A percentile compares a stretch with the other conserved stretches of the same genome.
These are phyloP conservation scores for Sporothrix inflata DNA, from an alignment of 2,329 filamentous ascomycete species.

Conservation along the genomic window DNA sequence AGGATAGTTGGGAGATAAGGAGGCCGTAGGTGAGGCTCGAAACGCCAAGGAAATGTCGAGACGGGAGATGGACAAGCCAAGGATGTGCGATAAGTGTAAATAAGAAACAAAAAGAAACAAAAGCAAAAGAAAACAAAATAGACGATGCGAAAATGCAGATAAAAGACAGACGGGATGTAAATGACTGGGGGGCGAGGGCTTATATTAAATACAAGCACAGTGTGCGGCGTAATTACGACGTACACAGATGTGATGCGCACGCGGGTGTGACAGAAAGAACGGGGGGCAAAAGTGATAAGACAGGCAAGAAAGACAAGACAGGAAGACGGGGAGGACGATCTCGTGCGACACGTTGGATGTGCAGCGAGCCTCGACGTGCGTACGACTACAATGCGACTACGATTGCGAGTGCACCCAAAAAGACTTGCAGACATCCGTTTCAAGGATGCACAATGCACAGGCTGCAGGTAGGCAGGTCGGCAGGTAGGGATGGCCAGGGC, in stretches of 20 bases:
- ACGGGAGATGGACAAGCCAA: constrained; percentile 5
- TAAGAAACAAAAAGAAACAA: not conserved
- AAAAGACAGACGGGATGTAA: not conserved
- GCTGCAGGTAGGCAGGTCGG: not conserved
- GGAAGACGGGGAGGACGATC: not conserved
- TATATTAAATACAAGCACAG: not conserved
- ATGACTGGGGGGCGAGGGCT: not conserved
- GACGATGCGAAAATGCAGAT: not conserved
- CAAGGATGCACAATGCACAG: too few relatives aligned
- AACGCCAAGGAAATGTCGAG: not conserved
- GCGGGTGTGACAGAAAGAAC: not conserved
- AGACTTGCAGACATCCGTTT: not conserved
- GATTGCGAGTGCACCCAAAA: not conserved
- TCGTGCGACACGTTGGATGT: not conserved
- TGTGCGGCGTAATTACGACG: too few relatives aligned
- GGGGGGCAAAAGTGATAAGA: not conserved
- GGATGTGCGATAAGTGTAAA: not conserved
- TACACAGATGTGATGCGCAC: not conserved
- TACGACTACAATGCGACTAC: not conserved
- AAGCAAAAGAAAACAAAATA: not conserved
- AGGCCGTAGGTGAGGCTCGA: not conserved
- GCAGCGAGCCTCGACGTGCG: not conserved
- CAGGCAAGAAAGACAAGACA: not conserved
- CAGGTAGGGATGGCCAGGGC: not conserved
- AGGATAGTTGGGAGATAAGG: not conserved